Base-by-base conservation (phyloP, 2,329 filamentous ascomycete genomes). In the Blumeriella jaapii region DNA sequence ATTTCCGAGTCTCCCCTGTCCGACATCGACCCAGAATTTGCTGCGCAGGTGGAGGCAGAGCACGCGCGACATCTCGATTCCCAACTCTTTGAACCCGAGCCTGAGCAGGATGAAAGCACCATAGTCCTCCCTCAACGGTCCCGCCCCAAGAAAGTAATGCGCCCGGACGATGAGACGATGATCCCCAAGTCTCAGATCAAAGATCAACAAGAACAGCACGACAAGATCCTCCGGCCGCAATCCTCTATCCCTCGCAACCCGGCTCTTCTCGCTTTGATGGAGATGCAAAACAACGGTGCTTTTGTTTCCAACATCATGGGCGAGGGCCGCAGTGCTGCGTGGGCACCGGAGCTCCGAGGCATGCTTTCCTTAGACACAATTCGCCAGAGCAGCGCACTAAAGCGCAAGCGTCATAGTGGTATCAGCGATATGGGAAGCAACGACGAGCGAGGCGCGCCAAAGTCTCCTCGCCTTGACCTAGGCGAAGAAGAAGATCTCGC, bases 301-400 rank as follows among this genome's bases (percentile, higher is more conserved):
- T 96, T 98, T 51, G 83, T 95, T 12, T 82, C 80, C 3, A 87
- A 75, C 50, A 78, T 94, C 44, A 78, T 95, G 61, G 78, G 82
- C 34, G 84, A 87, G 42, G 82, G 78, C 23, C 76, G 82, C 44
- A 78, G 78, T 48, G 70, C 74, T 46, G 74, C 74, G 26, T 95
- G 86, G 87, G 89, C 89, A 3, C 89, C 89, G 1, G 91, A 98
- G 60, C 69, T 98, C 13, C 79, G 84, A 41, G 85, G 82, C n/a
- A 75, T 98, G 51, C 65, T 96, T n/a, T 93, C 86, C 1, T 66
- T 95, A 26, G 84, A 93, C 46, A 71, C 83, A 10, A 71, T 93
- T 11, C 78, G 78, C 42, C 76, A 76, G 38, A 71, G 78, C 26
- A 80, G 77, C 39, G 85, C 93, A 42, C 69, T 89, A 36, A 98